phyloP scores from a whole-genome alignment of 2,329 filamentous ascomycete species.

The Bipolaris zeicola region DNA sequence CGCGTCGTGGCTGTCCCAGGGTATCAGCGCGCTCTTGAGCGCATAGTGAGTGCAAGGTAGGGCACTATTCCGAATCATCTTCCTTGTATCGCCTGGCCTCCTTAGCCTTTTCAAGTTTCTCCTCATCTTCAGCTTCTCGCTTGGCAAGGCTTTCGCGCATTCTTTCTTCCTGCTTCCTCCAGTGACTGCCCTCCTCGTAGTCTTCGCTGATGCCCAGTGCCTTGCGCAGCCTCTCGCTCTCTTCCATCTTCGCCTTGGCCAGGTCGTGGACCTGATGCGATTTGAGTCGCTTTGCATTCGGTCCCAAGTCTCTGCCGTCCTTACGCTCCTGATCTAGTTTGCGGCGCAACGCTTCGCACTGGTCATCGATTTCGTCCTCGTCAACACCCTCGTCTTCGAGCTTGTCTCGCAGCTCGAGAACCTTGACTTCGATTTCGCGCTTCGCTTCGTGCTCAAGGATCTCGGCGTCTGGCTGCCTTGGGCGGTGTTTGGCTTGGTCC shows the following conservation, averaged over 20 bases:
- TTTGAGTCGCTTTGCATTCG: slow-evolving; percentile 69
- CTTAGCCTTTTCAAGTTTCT: slow-evolving; percentile 29
- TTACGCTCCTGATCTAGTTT: slow-evolving; percentile 60
- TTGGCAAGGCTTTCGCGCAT: slow-evolving; percentile 53
- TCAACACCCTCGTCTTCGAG: slow-evolving; percentile 89
- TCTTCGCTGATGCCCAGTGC: slow-evolving; percentile 86
- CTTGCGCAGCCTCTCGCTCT: slow-evolving; percentile 84
- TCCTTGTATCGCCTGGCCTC: slow-evolving; percentile 33
- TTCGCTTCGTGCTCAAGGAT: slow-evolving; percentile 95
- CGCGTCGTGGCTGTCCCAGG: neutral
- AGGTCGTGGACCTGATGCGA: slow-evolving; percentile 94
- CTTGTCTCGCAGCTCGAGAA: slow-evolving; percentile 85
- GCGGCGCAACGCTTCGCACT: slow-evolving; percentile 69
- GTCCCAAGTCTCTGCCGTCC: slow-evolving; percentile 42
- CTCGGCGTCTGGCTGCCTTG: slow-evolving; percentile 84
- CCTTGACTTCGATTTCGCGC: slow-evolving; percentile 88
- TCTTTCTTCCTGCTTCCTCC: slow-evolving; percentile 81
- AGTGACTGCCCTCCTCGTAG: slow-evolving; percentile 85
- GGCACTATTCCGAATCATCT: slow-evolving; percentile 39
- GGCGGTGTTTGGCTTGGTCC: slow-evolving; percentile 72
- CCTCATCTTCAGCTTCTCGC: slow-evolving; percentile 46
- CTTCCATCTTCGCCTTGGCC: slow-evolving; percentile 93
- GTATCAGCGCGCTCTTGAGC: neutral
- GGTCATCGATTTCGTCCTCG: slow-evolving; percentile 88
- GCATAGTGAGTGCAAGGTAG: neutral